Percentiles rank a stretch among this genome's conserved stretches.
Evolutionary conservation across 1,284 basidiomycete species (phyloP).

Genomic region (Ustilago cynodontis): DNA sequence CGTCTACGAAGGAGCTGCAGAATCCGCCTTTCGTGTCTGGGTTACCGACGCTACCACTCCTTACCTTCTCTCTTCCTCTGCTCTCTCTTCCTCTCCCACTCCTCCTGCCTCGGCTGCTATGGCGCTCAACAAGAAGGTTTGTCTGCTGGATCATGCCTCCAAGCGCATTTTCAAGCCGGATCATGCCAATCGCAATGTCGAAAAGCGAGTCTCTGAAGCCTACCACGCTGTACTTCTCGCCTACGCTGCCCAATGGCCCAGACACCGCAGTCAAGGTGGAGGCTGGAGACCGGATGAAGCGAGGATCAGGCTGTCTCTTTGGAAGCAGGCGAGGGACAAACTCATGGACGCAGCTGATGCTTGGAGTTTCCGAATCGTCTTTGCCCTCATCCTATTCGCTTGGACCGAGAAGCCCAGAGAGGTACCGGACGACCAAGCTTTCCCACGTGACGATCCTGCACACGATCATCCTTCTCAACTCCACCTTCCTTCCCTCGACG

Average conservation of each 20-base stretch:
- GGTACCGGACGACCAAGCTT: conserved; percentile 34
- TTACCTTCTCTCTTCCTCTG: conserved; percentile 29
- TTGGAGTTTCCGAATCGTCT: conserved; percentile 44
- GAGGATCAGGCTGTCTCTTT: conserved; percentile 32
- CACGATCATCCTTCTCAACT: conserved; percentile 26
- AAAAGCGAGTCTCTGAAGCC: conserved; percentile 41
- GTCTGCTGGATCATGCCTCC: conserved; percentile 38
- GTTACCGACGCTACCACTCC: conserved; percentile 42
- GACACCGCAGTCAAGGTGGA: conserved; percentile 16
- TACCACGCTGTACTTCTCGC: conserved; percentile 43
- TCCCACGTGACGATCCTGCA: conserved; percentile 10
- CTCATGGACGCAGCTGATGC: conserved; percentile 48
- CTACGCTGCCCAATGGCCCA: conserved; percentile 45
- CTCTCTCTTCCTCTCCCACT: conserved; percentile 17
- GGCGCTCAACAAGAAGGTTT: conserved; percentile 45
- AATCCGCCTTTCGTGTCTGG: conserved; percentile 42
- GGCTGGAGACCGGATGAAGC: conserved; percentile 38
- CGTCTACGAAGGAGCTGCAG: conserved; percentile 44
- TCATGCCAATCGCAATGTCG: conserved; percentile 27
- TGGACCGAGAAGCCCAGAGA: conserved; percentile 50
- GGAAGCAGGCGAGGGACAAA: conserved; percentile 46
- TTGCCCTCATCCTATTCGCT: conserved; percentile 48
- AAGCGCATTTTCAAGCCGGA: conserved; percentile 37
- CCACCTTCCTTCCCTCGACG: conserved; percentile 36
- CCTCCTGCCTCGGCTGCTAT: conserved; percentile 18